Conservation (phyloP, 1,139 yeast genomes). For the Sugiyamaella novakii region DNA sequence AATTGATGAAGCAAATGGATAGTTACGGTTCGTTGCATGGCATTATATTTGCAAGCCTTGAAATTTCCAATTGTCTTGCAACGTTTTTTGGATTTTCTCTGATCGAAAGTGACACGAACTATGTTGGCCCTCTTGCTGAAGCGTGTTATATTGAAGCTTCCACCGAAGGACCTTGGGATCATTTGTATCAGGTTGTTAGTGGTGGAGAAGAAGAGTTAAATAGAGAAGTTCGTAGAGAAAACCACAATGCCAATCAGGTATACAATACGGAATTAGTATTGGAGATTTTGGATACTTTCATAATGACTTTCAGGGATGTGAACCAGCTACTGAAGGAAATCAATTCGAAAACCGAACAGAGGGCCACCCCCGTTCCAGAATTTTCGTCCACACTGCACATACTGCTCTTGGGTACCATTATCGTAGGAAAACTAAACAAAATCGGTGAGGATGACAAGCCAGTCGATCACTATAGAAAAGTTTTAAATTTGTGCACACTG, state of each 20-base stretch:
- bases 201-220: not conserved
- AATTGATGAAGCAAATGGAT: not conserved
- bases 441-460: not conserved
- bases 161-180: constrained; percentile 3
- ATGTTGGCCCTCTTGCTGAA: constrained; percentile 8
- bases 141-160: constrained; percentile 4
- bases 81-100: constrained; percentile 2
- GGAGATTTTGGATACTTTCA: not conserved
- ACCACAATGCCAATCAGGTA: too few species aligned
- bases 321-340: not conserved
- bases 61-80: constrained; percentile 3
- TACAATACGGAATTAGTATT: not conserved
- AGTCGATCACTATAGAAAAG: not conserved
- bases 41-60: constrained; percentile 1
- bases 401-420: constrained; percentile 2
- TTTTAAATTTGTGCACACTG: not conserved
- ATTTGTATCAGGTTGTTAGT: not conserved
- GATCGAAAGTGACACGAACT: not conserved
- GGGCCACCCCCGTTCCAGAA: too few species aligned
- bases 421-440: constrained; percentile 2
- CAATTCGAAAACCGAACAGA: not conserved
- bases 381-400: constrained; percentile 8
- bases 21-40: not conserved
- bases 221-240: too few species aligned
- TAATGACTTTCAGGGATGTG: not conserved